These are phyloP conservation scores for Phoenix dactylifera DNA, from an alignment of 176 grass and related monocot genomes.

Conservation along the genomic window DNA sequence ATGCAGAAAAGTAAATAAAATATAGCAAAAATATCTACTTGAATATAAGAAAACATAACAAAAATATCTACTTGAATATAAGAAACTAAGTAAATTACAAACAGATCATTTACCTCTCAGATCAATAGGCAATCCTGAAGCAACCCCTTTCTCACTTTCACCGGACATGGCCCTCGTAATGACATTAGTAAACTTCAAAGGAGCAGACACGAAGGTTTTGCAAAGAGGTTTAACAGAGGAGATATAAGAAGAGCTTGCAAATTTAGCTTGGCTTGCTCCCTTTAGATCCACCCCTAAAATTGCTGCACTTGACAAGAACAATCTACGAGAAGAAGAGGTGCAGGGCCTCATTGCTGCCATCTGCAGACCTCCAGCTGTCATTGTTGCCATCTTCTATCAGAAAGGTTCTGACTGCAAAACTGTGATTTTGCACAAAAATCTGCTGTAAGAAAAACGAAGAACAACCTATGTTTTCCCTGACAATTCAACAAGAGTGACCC, in stretches of 20 bases:
- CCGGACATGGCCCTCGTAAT: conserved; percentile 51
- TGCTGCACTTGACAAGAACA: conserved; percentile 17
- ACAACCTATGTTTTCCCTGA: no score
- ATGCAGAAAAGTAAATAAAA: neutral
- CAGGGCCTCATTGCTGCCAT: conserved; percentile 21
- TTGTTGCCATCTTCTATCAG: conserved; percentile 35
- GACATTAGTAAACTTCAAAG: conserved; percentile 21
- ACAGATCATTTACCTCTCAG: conserved; percentile 43
- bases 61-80: neutral
- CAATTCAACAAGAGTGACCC: no score
- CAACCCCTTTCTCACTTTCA: conserved; percentile 20
- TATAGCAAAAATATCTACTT: neutral
- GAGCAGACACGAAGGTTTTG: neutral
- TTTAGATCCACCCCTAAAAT: conserved; percentile 21
- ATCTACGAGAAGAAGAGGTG: conserved; percentile 25
- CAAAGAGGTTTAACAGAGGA: neutral
- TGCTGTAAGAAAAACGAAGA: no score
- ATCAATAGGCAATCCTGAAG: conserved; percentile 67
- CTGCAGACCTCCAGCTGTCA: conserved; percentile 41
- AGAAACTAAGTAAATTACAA: neutral
- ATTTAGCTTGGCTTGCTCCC: conserved; percentile 14
- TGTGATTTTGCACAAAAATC: no score
- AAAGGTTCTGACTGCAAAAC: no score
- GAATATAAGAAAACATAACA: neutral
- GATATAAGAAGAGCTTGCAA: conserved; percentile 15